Percentiles rank a stretch among this genome's conserved stretches.
Conservation (phyloP, 306 rosid genomes). For the Morella rubra region DNA sequence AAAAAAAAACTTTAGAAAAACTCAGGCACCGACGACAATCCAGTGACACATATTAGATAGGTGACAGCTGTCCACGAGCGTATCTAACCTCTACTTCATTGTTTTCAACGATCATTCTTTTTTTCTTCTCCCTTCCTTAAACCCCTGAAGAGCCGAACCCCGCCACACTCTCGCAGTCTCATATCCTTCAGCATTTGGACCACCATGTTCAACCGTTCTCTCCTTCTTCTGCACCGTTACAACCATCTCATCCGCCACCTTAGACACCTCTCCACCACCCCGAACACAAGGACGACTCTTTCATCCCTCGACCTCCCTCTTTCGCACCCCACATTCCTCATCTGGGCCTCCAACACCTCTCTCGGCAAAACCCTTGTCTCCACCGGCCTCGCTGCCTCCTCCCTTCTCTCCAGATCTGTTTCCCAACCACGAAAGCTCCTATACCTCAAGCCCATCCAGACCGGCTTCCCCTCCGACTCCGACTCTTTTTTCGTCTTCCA, state of each 20-base stretch:
- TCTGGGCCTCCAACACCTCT: conserved; percentile 89
- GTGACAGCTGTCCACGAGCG: too few relatives aligned
- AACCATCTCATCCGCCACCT: conserved; percentile 20
- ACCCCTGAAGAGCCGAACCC: not conserved
- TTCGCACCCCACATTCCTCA: conserved; percentile 70
- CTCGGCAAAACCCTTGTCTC: conserved; percentile 96
- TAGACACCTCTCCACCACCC: conserved; percentile 30
- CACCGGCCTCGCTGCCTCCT: conserved; percentile 76
- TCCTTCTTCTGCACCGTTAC: conserved; percentile 24
- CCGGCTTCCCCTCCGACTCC: conserved; percentile 87
- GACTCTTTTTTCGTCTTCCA: conserved; percentile 74
- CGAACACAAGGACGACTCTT: conserved; percentile 21
- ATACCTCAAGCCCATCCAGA: conserved; percentile 87
- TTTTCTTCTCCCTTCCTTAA: not conserved
- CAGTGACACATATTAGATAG: too few relatives aligned
- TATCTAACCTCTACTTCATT: too few relatives aligned
- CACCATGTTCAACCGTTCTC: conserved; percentile 28
- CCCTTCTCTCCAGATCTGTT: conserved; percentile 33
- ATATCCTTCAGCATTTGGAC: not conserved
- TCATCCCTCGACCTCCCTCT: conserved; percentile 48
- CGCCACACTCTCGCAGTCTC: too few relatives aligned
- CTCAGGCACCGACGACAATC: too few relatives aligned
- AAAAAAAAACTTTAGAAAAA: too few relatives aligned
- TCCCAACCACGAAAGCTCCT: conserved; percentile 43
- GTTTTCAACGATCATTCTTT: too few relatives aligned